Base-by-base conservation (phyloP, 2,329 filamentous ascomycete genomes). In the Aspergillus arachidicola region DNA sequence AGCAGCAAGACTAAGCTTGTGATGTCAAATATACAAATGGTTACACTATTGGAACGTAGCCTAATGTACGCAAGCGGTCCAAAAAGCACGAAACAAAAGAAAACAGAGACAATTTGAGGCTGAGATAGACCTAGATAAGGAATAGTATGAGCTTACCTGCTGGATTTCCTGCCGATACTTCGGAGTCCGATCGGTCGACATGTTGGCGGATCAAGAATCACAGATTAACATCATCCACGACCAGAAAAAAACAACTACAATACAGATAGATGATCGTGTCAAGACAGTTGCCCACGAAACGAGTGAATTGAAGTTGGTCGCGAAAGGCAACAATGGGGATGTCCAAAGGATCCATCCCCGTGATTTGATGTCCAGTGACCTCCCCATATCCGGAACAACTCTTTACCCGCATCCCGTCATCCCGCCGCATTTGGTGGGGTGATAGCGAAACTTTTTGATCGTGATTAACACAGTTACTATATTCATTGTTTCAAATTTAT, bases 111-210 rank as follows among this genome's bases (percentile, higher is more conserved):
- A 51, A 34, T 10, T 4, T 30, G 48, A 51, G 48, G 48, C 21
- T n/a, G 19, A 51, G 16, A n/a, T 34, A 50, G 16, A 19, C 26
- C 19, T 51, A 46, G 9, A 55, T 12, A 57, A 45, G 26, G 32
- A 50, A n/a, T 30, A 43, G 36, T n/a, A 56, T 32, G 59, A 32
- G 80, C 89, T 81, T 77, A 94, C 92, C 91, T 96, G 94, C 81
- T 97, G 95, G 81, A 99, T 99, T 85, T 99, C 95, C 82, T 96
- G 93, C 78, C 94, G 89, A 80, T 98, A 99, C 80, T 97, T 98
- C 79, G 87, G 89, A 72, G 86, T 86, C 76, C 86, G 86, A 79
- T 95, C 91, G 23, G 69, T 72, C 70, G 88, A 85, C 91, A 93
- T 94, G 61, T 75, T 84, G 80, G 48, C 57, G 43, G 48, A 36